A percentile compares a stretch with the other conserved stretches of the same genome.
These are phyloP conservation scores for Colletotrichum zoysiae DNA, from an alignment of 2,329 filamentous ascomycete species.

Conservation along the genomic window DNA sequence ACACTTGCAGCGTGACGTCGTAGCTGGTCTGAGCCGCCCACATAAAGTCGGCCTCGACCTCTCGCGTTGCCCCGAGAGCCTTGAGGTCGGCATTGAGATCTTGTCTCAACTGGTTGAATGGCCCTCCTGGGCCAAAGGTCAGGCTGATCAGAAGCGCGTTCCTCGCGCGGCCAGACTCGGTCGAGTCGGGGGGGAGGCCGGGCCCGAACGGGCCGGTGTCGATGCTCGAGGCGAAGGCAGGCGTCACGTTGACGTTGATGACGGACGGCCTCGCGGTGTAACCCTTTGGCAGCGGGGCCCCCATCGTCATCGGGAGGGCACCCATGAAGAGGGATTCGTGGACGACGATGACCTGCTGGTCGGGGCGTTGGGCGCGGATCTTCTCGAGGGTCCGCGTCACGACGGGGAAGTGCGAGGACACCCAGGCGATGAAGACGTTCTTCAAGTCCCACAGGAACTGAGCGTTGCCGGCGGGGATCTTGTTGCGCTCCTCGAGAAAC, in stretches of 20 bases:
- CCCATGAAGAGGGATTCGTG: conserved; percentile 56
- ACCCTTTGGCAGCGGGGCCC: conserved; percentile 54
- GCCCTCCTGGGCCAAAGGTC: conserved; percentile 42
- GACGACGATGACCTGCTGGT: conserved; percentile 57
- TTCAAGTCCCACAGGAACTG: conserved; percentile 52
- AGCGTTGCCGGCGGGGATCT: conserved; percentile 44
- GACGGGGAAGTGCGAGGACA: conserved; percentile 50
- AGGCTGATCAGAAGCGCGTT: conserved; percentile 49
- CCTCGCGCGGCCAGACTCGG: conserved; percentile 51
- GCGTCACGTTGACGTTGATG: conserved; percentile 56
- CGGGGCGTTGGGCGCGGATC: conserved; percentile 49
- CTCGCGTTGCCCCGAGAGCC: conserved; percentile 47
- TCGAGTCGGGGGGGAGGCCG: conserved; percentile 54
- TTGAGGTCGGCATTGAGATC: conserved; percentile 47
- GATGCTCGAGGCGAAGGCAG: conserved; percentile 53
- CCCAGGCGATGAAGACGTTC: conserved; percentile 50
- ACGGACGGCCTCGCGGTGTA: conserved; percentile 52
- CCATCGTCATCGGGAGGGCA: conserved; percentile 52
- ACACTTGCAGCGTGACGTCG: conserved; percentile 55
- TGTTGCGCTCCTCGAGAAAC: conserved; percentile 41
- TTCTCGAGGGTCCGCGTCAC: conserved; percentile 53
- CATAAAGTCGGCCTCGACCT: conserved; percentile 43
- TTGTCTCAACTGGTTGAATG: conserved; percentile 44
- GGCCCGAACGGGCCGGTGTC: conserved; percentile 55
- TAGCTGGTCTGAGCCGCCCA: conserved; percentile 48